A percentile compares a stretch with the other conserved stretches of the same genome.
These are phyloP conservation scores for Prorocentrum cordatum DNA, from an alignment of 169 alveolate species.

Conservation along the genomic window DNA sequence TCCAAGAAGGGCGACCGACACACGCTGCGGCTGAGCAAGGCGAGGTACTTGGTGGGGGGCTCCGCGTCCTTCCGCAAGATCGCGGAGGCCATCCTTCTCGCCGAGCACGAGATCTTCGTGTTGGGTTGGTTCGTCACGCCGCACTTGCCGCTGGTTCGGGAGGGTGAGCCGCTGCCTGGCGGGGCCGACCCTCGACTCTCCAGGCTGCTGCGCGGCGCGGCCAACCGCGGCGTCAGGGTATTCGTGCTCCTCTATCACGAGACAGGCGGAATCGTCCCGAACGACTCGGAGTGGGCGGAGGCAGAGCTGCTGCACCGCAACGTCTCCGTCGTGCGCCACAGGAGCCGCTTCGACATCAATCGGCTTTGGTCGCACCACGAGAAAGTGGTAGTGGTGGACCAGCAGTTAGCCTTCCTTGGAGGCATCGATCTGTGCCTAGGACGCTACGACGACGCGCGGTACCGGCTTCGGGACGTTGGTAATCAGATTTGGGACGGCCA, in stretches of 20 bases:
- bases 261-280: conserved; percentile 21
- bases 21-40: conserved; percentile 14
- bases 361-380: conserved; percentile 60
- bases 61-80: conserved; percentile 14
- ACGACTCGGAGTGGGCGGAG: conserved; percentile 31
- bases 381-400: conserved; percentile 57
- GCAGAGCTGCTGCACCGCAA: conserved; percentile 8
- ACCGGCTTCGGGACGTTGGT: not conserved
- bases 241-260: conserved; percentile 43
- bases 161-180: not conserved
- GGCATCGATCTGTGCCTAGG: conserved; percentile 44
- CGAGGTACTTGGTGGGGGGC: conserved; percentile 13
- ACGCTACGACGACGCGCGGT: conserved; percentile 5
- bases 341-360: conserved; percentile 63
- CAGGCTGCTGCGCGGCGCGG: conserved; percentile 6
- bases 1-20: conserved; percentile 48
- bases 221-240: conserved; percentile 28
- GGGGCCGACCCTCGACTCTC: not conserved
- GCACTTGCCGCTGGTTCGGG: conserved; percentile 5
- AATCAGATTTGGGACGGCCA: conserved; percentile 12
- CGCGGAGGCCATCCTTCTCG: conserved; percentile 45
- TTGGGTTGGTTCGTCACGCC: conserved; percentile 30
- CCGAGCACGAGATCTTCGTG: conserved; percentile 32
- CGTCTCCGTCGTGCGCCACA: conserved; percentile 34
- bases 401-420: conserved; percentile 52